phyloP scores from a whole-genome alignment of 2,329 filamentous ascomycete genomes.

The Pseudocercospora pini-densiflorae region DNA sequence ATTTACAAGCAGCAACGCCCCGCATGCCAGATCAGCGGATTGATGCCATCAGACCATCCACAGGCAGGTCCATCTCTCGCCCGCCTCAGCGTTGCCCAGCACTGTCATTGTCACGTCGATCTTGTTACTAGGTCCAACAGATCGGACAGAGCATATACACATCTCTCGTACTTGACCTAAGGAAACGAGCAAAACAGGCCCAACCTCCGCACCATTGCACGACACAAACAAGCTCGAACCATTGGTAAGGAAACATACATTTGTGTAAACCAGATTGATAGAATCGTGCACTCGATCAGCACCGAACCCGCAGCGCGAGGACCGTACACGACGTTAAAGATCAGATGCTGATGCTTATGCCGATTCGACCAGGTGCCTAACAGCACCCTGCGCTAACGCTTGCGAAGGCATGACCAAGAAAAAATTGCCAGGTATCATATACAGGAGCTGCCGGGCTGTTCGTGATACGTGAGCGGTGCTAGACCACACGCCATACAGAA shows the following conservation, averaged over 20 bases:
- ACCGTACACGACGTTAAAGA: constrained; percentile 24
- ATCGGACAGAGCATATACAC: constrained; percentile 33
- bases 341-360: constrained; percentile 29
- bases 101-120: constrained; percentile 19
- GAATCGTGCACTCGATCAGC: constrained; percentile 29
- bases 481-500: constrained; percentile 16
- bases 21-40: constrained; percentile 4
- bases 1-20: constrained; percentile 30
- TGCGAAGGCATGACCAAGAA: constrained; percentile 20
- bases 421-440: constrained; percentile 30
- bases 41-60: constrained; percentile 18
- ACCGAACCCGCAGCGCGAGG: constrained; percentile 31
- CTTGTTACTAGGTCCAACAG: constrained; percentile 22
- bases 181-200: constrained; percentile 20
- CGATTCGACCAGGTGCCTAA: constrained; percentile 21
- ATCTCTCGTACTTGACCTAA: constrained; percentile 19
- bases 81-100: constrained; percentile 9
- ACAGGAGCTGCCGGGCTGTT: constrained; percentile 28
- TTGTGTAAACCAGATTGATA: constrained; percentile 19
- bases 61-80: constrained; percentile 19
- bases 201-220: constrained; percentile 16
- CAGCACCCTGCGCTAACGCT: constrained; percentile 14
- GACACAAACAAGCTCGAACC: constrained; percentile 21
- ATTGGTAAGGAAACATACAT: constrained; percentile 22
- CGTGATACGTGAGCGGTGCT: constrained; percentile 19